Base-by-base conservation (phyloP, 2,329 filamentous ascomycete genomes). In the Fusarium sp. region DNA sequence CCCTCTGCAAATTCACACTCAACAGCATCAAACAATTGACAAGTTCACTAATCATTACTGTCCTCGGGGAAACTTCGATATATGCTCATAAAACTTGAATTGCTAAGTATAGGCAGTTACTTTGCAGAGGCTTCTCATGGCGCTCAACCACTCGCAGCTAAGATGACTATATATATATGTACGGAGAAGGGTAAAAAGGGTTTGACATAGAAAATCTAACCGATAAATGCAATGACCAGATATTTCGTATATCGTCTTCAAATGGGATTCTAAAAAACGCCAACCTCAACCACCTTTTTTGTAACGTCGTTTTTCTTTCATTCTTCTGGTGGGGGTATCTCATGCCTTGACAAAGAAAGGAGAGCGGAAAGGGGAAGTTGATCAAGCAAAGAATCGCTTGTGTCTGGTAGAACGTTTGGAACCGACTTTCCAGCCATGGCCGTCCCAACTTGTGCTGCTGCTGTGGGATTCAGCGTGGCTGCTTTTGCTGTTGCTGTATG, bases 321-420 rank as follows among this genome's bases (percentile, higher is more conserved):
- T 41, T 55, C 49, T 13, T 32, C 33, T 27, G 20, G 22, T 40
- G 39, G 45, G 55, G 65, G 65, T 69, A 68, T 62, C 60, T 53
- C 50, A 61, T 43, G 53, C 17, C 30, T 45, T 23, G 33, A 64
- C 43, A 52, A 43, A 52, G 22, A 49, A 57, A 56, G 19, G 46
- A 54, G 37, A 50, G 22, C 9, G 17, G 33, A 45, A 46, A 43
- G 51, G 49, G n/a, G 20, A 27, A 25, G 27, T n/a, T 17, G 52
- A 41, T 73, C 58, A 75, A 20, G 55, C 64, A 22, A 67, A 43
- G 56, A 71, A 71, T 49, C 62, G 57, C 61, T 55, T 69, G 52
- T n/a, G 58, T 43, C 22, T 41, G 52, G 62, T 50, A 37, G 56
- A 55, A 43, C 63, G 66, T 22, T 58, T 70, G 46, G 61, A 62